Evolutionary conservation across 305 asterid genomes (phyloP), one percentile per base, ranked within the genome.

Genomic region (Ilex paraguariensis): DNA sequence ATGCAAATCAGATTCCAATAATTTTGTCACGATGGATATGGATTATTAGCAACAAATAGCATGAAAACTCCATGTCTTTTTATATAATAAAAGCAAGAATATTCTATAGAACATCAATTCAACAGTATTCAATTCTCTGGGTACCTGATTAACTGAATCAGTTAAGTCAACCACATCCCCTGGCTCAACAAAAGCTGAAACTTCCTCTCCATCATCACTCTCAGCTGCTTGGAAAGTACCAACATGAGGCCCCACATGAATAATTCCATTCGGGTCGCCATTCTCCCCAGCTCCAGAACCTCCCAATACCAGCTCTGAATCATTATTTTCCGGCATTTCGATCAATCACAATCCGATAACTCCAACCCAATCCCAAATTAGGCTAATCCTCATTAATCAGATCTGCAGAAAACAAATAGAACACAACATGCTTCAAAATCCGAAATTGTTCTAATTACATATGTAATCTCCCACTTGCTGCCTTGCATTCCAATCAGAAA

Each of bases 261-360:
- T 59, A 54, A 61, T 36, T 30, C 67, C 81, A 56, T 44, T 40
- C 0, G 63, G 59, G 56, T 21, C 54, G 50, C 66, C 84, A 68
- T 67, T 77, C 68, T 70, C 79, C 70, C 44, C 79, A 76, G 85
- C 82, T 61, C 72, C 55, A 70, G 79, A 74, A 56, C 72, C 81
- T 62, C 79, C 81, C 59, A 56, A 58, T 46, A 62, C 56, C 52
- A 62, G 53, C 31, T 61, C 63, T 11, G 56, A 49, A 40, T 53
- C 77, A 40, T 73, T 66, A 66, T 67, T 75, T 70, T 82, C 83
- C 17, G 79, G 77, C 95, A 85, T 87, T 72, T 78, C 77, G 52
- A 72, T 66, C 78, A 66, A 74, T 66, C 81, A 81, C 62, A 65
- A 71, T 55, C 54, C 66, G 60, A 68, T 45, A 73, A 60, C 5